Evolutionary conservation across 176 grass and related monocot species (phyloP).

Genomic region (Bonia amplexicaulis): DNA sequence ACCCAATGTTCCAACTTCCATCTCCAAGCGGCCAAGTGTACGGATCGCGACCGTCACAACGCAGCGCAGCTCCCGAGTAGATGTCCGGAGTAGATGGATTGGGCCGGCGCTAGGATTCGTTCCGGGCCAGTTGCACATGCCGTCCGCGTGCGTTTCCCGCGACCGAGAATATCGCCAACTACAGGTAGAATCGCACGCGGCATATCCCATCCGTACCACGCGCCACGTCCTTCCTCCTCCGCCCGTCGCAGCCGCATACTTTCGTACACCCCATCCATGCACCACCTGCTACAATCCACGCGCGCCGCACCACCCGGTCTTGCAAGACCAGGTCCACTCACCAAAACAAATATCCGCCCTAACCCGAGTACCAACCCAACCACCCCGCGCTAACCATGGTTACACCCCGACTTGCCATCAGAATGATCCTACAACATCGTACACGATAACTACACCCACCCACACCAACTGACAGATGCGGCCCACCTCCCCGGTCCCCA

Average conservation of each 20-base stretch:
- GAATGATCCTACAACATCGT: not conserved
- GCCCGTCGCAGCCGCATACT: not conserved
- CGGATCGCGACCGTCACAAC: not conserved
- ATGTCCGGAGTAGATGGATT: not conserved
- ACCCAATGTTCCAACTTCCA: no score
- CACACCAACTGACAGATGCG: fast-evolving
- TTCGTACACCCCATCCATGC: not conserved
- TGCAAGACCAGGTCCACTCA: not conserved
- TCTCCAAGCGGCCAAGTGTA: no score
- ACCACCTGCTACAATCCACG: fast-evolving
- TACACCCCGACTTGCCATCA: not conserved
- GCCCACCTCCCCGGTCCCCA: not conserved
- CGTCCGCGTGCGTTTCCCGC: not conserved
- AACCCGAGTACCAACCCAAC: constrained; percentile 1
- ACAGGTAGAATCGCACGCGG: not conserved
- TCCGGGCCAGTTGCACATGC: not conserved
- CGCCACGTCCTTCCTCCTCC: not conserved
- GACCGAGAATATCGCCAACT: constrained; percentile 1
- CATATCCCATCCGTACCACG: not conserved
- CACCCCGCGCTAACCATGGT: not conserved
- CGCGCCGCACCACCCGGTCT: not conserved
- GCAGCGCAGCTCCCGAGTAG: no score
- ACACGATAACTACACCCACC: fast-evolving
- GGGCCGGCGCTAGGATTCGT: not conserved
- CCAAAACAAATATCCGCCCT: not conserved